Conservation (phyloP, 2,329 filamentous ascomycete genomes). For the Periglandula ipomoeae region DNA sequence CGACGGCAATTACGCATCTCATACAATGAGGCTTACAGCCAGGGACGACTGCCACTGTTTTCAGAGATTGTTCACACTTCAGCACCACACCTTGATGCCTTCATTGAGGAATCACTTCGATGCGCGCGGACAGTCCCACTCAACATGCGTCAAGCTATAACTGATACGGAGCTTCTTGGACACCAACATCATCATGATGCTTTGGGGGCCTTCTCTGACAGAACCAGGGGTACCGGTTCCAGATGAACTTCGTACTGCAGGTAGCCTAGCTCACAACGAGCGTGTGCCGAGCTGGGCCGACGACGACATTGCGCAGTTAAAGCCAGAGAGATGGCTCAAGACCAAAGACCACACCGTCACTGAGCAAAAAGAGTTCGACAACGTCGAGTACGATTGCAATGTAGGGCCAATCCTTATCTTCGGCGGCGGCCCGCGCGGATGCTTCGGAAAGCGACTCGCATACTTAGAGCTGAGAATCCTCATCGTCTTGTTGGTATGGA, state of each 20-base stretch:
- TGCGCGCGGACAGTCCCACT: conserved; percentile 16
- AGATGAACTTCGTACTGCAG: conserved; percentile 11
- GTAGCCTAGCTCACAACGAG: conserved; percentile 9
- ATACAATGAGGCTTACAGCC: conserved; percentile 10
- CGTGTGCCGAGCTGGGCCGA: conserved; percentile 19
- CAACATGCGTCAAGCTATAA: conserved; percentile 18
- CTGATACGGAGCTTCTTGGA: conserved; percentile 25
- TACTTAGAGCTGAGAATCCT: conserved; percentile 20
- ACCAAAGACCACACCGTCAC: conserved; percentile 5
- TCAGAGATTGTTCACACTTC: conserved; percentile 17
- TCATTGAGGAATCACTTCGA: conserved; percentile 27
- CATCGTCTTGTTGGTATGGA: conserved; percentile 18
- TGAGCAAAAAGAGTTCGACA: not conserved
- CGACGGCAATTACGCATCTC: conserved; percentile 12
- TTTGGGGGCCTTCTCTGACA: conserved; percentile 16
- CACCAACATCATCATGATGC: conserved; percentile 19
- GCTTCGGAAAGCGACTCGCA: conserved; percentile 19
- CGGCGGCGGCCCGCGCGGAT: conserved; percentile 15
- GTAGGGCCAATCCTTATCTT: conserved; percentile 13
- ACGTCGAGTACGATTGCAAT: not conserved
- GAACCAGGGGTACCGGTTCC: not conserved
- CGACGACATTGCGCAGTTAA: conserved; percentile 17
- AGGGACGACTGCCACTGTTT: conserved; percentile 15
- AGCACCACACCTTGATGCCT: conserved; percentile 26
- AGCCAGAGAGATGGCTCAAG: conserved; percentile 28